phyloP scores from a whole-genome alignment of 768 basidiomycete genomes.

The Xanthoconium purpureum region DNA sequence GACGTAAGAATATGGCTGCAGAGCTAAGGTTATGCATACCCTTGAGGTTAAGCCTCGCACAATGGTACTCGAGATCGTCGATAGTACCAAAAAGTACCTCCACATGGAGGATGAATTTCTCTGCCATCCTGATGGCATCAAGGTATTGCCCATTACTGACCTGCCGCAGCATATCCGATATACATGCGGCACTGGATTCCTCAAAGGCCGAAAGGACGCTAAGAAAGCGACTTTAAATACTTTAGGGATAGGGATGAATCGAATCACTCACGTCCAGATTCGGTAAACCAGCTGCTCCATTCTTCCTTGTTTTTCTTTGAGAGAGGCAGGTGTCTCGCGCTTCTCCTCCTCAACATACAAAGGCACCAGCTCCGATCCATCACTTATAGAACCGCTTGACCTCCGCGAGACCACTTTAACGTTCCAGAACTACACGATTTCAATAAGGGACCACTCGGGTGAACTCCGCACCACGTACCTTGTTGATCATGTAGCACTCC shows the following conservation, averaged over 20 bases:
- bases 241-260: background rate
- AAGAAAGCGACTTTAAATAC: slow-evolving; percentile 14
- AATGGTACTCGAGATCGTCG: slow-evolving; percentile 92
- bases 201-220: slow-evolving; percentile 96
- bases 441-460: slow-evolving; percentile 9
- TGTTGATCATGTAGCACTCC: slow-evolving; percentile 99
- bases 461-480: slow-evolving; percentile 49
- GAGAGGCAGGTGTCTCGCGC: slow-evolving; percentile 67
- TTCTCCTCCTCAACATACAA: slow-evolving; percentile 76
- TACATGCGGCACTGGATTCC: slow-evolving; percentile 98
- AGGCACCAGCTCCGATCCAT: slow-evolving; percentile 51
- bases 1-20: slow-evolving; percentile 11
- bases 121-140: slow-evolving; percentile 97
- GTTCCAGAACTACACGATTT: slow-evolving; percentile 84
- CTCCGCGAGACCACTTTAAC: slow-evolving; percentile 84
- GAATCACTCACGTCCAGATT: slow-evolving; percentile 87
- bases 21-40: slow-evolving; percentile 48
- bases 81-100: slow-evolving; percentile 97
- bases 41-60: slow-evolving; percentile 73
- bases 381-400: slow-evolving; percentile 57
- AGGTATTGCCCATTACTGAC: slow-evolving; percentile 96
- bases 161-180: slow-evolving; percentile 96
- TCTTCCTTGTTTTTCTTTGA: slow-evolving; percentile 85
- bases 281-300: slow-evolving; percentile 99
- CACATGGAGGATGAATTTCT: slow-evolving; percentile 97